A percentile compares a stretch with the other conserved stretches of the same genome.
Conservation (phyloP, 306 rosid species). For the Cucurbita moschata region DNA sequence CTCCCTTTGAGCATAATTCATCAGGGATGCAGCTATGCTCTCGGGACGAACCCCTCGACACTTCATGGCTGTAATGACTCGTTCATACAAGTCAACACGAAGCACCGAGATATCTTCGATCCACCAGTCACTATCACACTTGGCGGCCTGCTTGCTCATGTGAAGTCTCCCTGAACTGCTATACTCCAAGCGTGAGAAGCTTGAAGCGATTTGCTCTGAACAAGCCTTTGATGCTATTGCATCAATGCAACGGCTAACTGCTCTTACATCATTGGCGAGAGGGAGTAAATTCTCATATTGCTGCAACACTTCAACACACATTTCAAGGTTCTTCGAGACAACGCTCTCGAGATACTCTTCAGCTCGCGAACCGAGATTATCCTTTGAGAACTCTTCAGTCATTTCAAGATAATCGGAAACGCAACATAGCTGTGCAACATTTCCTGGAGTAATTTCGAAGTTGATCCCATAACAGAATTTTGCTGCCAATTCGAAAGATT, state of each 20-base stretch:
- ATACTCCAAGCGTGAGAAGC: constrained; percentile 91
- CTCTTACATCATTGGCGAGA: constrained; percentile 67
- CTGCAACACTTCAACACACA: constrained; percentile 85
- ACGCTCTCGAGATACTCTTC: constrained; percentile 72
- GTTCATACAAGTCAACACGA: constrained; percentile 63
- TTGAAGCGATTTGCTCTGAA: constrained; percentile 93
- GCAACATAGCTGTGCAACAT: constrained; percentile 87
- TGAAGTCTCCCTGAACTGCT: constrained; percentile 96
- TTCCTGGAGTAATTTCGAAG: constrained; percentile 76
- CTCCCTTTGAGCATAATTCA: constrained; percentile 84
- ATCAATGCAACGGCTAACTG: constrained; percentile 75
- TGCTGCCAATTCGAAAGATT: constrained; percentile 83
- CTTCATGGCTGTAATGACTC: constrained; percentile 90
- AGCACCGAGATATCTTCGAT: constrained; percentile 89
- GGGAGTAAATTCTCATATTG: constrained; percentile 83
- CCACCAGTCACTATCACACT: constrained; percentile 96
- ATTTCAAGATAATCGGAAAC: constrained; percentile 82
- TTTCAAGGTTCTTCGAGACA: constrained; percentile 84
- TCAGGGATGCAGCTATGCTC: constrained; percentile 79
- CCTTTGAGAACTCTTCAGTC: constrained; percentile 87
- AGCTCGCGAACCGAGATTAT: constrained; percentile 63
- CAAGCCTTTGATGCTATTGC: constrained; percentile 95
- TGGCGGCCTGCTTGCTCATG: constrained; percentile 80
- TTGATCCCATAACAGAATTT: constrained; percentile 93
- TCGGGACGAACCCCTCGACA: constrained; percentile 94